These are phyloP conservation scores for Leucocoprinus leucothites DNA, from an alignment of 768 basidiomycete genomes.

Conservation along the genomic window DNA sequence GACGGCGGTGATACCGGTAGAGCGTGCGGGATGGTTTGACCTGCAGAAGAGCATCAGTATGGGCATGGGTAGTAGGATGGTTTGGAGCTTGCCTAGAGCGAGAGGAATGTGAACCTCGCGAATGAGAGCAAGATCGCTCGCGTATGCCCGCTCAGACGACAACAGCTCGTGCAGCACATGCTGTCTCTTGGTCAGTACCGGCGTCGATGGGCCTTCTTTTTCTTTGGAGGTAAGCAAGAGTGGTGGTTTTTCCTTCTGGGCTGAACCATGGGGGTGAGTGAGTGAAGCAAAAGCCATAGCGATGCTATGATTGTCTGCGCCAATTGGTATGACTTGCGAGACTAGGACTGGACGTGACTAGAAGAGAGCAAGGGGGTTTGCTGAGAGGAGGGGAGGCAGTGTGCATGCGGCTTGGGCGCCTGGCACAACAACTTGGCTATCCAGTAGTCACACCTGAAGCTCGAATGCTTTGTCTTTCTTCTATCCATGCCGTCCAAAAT, in stretches of 20 bases:
- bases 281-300: too few species aligned
- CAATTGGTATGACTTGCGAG: too few species aligned
- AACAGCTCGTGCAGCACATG: constrained; percentile 78
- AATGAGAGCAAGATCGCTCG: constrained; percentile 76
- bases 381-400: constrained; percentile 20
- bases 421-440: too few species aligned
- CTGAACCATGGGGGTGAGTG: too few species aligned
- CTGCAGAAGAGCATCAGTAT: constrained; percentile 17
- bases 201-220: constrained; percentile 16
- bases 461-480: too few species aligned
- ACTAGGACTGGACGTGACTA: not conserved
- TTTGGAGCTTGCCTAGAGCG: constrained; percentile 53
- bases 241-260: too few species aligned
- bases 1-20: too few species aligned
- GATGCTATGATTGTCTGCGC: too few species aligned
- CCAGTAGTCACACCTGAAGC: too few species aligned
- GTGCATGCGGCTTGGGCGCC: constrained; percentile 16
- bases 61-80: constrained; percentile 1
- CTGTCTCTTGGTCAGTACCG: constrained; percentile 63
- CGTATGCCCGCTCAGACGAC: constrained; percentile 77
- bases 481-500: too few species aligned
- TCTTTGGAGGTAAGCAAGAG: too few species aligned
- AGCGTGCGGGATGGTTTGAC: constrained; percentile 30
- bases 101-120: constrained; percentile 77
- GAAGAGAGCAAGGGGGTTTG: constrained; percentile 20